phyloP scores from a whole-genome alignment of 805 yeast species.

The Yamadazyma sp. region DNA sequence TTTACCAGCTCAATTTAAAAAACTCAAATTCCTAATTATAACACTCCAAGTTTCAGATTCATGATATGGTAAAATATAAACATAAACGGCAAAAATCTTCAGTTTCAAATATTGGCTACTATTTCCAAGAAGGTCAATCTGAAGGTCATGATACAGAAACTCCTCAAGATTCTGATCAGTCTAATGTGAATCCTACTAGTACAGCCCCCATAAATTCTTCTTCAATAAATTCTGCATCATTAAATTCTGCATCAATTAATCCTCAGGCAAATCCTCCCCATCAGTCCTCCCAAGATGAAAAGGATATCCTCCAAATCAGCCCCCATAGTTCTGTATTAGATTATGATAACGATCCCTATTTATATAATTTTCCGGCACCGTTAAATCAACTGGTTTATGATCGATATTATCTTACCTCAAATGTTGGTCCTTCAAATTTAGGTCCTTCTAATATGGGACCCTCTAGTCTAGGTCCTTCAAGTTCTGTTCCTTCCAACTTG shows the following conservation, averaged over 20 bases:
- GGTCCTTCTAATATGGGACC: too few species aligned
- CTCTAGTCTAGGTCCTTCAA: too few species aligned
- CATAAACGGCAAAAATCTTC: slow-evolving; percentile 40
- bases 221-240: not conserved
- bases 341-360: slow-evolving; percentile 11
- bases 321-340: slow-evolving; percentile 9
- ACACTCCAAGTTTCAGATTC: slow-evolving; percentile 2
- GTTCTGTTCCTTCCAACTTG: too few species aligned
- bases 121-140: slow-evolving; percentile 16
- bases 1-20: not conserved
- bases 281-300: slow-evolving; percentile 2
- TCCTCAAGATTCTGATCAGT: not conserved
- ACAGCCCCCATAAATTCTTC: not conserved
- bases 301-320: not conserved
- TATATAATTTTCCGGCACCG: slow-evolving; percentile 21
- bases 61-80: slow-evolving; percentile 14
- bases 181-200: not conserved
- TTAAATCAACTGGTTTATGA: not conserved
- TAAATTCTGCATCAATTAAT: not conserved
- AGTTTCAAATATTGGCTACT: slow-evolving; percentile 27
- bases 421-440: not conserved
- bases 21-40: too few species aligned
- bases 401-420: not conserved
- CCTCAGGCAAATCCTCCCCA: slow-evolving; percentile 9
- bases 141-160: not conserved